Evolutionary conservation across 495 filamentous ascomycete species (phyloP).

Genomic region (Aspergillus cristatus): DNA sequence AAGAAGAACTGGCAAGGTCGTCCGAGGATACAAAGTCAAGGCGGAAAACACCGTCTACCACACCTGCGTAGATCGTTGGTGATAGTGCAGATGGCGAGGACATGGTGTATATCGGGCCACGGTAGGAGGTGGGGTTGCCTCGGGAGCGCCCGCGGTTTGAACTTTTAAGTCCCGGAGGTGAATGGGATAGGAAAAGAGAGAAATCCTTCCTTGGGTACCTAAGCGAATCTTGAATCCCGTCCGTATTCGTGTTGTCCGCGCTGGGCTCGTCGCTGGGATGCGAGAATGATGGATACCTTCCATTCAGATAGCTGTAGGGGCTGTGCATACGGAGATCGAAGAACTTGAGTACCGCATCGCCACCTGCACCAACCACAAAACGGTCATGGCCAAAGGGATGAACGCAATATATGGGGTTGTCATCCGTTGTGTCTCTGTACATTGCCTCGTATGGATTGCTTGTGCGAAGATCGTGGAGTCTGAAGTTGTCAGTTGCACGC

Average conservation of each 20-base stretch:
- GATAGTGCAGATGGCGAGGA: constrained; percentile 47
- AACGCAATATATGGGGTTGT: constrained; percentile 50
- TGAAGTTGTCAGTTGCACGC: constrained; percentile 9
- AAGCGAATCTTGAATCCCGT: not conserved
- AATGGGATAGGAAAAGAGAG: constrained; percentile 30
- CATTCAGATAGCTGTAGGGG: constrained; percentile 32
- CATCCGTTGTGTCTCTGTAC: constrained; percentile 49
- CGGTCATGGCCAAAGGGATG: constrained; percentile 45
- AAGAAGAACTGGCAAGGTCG: constrained; percentile 24
- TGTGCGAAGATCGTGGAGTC: constrained; percentile 62
- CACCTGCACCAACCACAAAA: constrained; percentile 48
- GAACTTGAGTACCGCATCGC: constrained; percentile 51
- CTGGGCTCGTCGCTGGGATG: not conserved
- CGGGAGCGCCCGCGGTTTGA: constrained; percentile 4
- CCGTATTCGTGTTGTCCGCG: constrained; percentile 1
- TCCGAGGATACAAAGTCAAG: constrained; percentile 45
- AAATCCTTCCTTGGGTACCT: constrained; percentile 22
- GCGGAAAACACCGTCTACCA: constrained; percentile 42
- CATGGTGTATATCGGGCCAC: constrained; percentile 49
- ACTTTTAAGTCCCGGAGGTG: constrained; percentile 6
- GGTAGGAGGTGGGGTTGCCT: constrained; percentile 17
- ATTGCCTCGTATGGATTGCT: constrained; percentile 31
- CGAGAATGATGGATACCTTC: constrained; percentile 6
- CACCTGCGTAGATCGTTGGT: constrained; percentile 48
- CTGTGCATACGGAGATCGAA: constrained; percentile 55